Evolutionary conservation across 768 basidiomycete genomes (phyloP).

Genomic region (Aureoboletus auriporus): DNA sequence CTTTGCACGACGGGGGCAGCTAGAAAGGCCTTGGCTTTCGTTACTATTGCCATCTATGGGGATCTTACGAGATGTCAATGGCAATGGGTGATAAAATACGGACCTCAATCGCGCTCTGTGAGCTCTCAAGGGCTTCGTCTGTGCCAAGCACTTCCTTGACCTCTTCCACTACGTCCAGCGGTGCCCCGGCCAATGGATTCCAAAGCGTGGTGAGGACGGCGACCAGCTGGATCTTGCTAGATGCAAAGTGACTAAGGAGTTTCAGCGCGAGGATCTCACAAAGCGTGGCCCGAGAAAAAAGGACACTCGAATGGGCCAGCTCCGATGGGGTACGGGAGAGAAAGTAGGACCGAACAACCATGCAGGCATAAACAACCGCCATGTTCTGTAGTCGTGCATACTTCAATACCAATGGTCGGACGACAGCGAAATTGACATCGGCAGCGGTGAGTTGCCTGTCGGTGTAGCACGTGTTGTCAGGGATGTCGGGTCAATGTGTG

Average conservation of each 20-base stretch:
- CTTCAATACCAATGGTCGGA: slow-evolving; percentile 73
- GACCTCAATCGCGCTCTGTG: slow-evolving; percentile 85
- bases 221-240: slow-evolving; percentile 67
- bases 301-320: slow-evolving; percentile 74
- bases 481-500: background rate
- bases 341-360: slow-evolving; percentile 78
- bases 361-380: slow-evolving; percentile 70
- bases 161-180: slow-evolving; percentile 59
- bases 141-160: slow-evolving; percentile 55
- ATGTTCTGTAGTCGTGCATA: slow-evolving; percentile 76
- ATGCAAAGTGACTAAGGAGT: slow-evolving; percentile 69
- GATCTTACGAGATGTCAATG: background rate
- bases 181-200: slow-evolving; percentile 81
- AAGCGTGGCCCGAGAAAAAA: slow-evolving; percentile 65
- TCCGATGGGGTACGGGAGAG: slow-evolving; percentile 63
- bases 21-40: slow-evolving; percentile 79
- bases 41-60: slow-evolving; percentile 80
- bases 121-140: slow-evolving; percentile 55
- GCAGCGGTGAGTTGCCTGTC: slow-evolving; percentile 75
- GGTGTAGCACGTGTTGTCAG: slow-evolving; percentile 3
- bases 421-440: slow-evolving; percentile 77
- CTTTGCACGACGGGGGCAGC: slow-evolving; percentile 81
- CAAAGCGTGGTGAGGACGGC: slow-evolving; percentile 79
- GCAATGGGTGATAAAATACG: slow-evolving; percentile 22
- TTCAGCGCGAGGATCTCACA: slow-evolving; percentile 92